phyloP scores from a whole-genome alignment of 208 protist species.

The Leishmania major region DNA sequence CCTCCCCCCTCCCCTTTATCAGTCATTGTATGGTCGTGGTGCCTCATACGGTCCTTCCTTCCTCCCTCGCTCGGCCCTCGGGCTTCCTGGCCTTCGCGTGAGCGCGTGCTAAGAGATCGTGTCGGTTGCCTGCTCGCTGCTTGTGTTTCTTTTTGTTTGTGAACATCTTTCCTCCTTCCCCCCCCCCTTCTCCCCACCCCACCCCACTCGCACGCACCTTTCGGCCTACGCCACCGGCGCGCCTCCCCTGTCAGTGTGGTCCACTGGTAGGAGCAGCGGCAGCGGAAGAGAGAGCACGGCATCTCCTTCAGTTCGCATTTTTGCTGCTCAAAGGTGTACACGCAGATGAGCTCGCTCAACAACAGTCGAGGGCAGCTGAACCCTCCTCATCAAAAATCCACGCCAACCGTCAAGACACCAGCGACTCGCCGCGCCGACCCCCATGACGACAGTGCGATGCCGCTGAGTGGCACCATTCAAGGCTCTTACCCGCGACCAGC shows the following conservation, averaged over 20 bases:
- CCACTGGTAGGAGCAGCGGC: background rate
- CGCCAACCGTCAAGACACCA: background rate
- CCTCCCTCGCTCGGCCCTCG: background rate
- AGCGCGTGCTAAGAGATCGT: background rate
- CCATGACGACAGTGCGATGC: conserved; percentile 14
- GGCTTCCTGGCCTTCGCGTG: background rate
- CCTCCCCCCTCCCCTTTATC: background rate
- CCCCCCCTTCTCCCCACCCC: background rate
- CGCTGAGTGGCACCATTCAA: conserved; percentile 22
- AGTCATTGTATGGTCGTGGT: background rate
- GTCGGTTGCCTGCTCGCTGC: background rate
- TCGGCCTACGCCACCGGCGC: background rate
- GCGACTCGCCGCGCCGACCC: conserved; percentile 13
- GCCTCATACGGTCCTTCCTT: background rate
- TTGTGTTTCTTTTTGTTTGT: background rate
- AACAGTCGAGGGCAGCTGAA: conserved; percentile 16
- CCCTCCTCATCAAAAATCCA: background rate
- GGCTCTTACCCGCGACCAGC: conserved; percentile 30
- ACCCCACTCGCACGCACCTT: too few relatives aligned
- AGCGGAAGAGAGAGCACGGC: background rate
- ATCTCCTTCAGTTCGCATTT: background rate
- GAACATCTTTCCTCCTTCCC: background rate
- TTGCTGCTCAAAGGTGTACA: background rate
- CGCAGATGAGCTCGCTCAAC: conserved; percentile 26
- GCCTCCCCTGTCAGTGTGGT: background rate